These are phyloP conservation scores for Umbilicus rupestris DNA, from an alignment of 164 flowering plant species.

Conservation along the genomic window DNA sequence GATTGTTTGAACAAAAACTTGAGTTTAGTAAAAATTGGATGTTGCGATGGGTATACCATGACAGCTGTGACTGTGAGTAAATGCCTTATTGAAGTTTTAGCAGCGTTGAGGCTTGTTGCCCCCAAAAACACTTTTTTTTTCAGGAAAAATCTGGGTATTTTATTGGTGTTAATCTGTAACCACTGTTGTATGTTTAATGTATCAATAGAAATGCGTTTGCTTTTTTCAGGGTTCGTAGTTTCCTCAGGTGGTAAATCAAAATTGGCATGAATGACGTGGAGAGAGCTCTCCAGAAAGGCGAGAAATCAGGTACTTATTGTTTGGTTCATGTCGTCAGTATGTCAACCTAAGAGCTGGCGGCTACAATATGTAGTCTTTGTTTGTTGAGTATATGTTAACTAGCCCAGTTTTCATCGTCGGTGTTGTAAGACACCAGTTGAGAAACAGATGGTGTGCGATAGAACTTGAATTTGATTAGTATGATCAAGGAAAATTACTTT, in stretches of 20 bases:
- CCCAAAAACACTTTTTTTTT: no score
- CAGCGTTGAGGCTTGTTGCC: no score
- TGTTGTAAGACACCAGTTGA: no score
- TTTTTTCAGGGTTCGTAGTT: neutral
- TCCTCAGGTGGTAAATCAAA: neutral
- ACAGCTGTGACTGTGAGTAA: no score
- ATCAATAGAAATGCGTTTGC: neutral
- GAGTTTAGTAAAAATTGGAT: no score
- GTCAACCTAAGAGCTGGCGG: neutral
- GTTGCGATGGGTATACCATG: no score
- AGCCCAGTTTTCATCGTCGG: no score
- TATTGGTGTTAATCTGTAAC: no score
- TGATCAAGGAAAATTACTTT: neutral
- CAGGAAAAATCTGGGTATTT: no score
- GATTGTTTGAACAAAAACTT: no score
- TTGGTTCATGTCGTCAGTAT: neutral
- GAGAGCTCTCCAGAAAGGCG: neutral
- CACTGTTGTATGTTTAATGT: neutral
- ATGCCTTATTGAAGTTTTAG: no score
- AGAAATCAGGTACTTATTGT: conserved; percentile 2
- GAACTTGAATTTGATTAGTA: neutral
- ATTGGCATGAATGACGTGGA: conserved; percentile 1
- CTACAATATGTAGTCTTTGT: neutral
- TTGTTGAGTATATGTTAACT: no score
- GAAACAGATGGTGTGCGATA: neutral